phyloP scores from a whole-genome alignment of 768 basidiomycete genomes.

The Hortiboletus flavorubellus region DNA sequence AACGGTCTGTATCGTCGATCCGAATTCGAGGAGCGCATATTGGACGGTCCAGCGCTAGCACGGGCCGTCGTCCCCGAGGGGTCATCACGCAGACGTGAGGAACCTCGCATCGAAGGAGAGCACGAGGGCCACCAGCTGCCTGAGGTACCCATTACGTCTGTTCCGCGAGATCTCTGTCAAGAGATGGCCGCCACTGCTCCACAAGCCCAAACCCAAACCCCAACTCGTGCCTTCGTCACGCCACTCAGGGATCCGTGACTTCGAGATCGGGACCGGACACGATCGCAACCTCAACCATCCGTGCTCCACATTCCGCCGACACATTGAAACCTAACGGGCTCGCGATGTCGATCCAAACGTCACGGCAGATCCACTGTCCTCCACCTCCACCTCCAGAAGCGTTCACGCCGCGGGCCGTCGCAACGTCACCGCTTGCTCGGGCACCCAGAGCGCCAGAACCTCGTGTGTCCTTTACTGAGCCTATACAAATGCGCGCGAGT shows the following conservation, averaged over 20 bases:
- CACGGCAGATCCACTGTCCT: constrained; percentile 30
- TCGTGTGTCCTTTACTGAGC: constrained; percentile 8
- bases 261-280: neutral
- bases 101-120: constrained; percentile 20
- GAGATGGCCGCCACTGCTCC: constrained; percentile 14
- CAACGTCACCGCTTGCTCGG: constrained; percentile 14
- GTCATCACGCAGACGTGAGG: neutral
- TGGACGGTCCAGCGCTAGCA: constrained; percentile 15
- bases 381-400: constrained; percentile 5
- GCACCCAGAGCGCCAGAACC: constrained; percentile 10
- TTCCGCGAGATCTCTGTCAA: constrained; percentile 41
- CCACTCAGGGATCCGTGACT: neutral
- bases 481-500: neutral
- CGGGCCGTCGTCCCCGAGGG: neutral
- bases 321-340: constrained; percentile 18
- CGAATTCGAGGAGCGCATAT: constrained; percentile 55
- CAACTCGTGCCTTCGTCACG: neutral
- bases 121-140: neutral
- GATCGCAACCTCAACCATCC: neutral
- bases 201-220: constrained; percentile 4
- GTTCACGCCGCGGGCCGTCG: constrained; percentile 2
- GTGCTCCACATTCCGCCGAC: neutral
- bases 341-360: constrained; percentile 36
- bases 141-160: constrained; percentile 28
- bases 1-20: constrained; percentile 66